Percentiles rank a stretch among this genome's conserved stretches.
phyloP scores from a whole-genome alignment of 2,329 filamentous ascomycete species.

The Colletotrichum chrysophilum region DNA sequence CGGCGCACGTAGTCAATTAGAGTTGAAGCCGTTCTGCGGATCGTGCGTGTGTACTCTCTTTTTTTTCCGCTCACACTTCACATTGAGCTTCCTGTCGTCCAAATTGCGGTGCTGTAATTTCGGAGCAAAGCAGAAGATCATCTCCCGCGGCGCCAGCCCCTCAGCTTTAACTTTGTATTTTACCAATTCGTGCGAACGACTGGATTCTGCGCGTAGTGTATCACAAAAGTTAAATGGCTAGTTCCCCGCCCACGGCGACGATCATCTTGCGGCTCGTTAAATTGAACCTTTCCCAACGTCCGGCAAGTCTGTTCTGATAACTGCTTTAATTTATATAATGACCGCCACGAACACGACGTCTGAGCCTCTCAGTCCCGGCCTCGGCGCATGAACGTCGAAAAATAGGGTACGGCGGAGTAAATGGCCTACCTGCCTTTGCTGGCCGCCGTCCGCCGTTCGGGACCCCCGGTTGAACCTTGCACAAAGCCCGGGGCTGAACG shows the following conservation, averaged over 20 bases:
- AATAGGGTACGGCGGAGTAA: slow-evolving; percentile 6
- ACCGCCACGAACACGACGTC: background rate
- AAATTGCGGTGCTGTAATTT: background rate
- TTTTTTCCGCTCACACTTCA: background rate
- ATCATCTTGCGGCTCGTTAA: background rate
- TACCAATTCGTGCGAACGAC: background rate
- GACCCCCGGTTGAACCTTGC: background rate
- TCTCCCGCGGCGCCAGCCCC: background rate
- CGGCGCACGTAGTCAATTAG: background rate
- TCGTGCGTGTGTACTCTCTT: background rate
- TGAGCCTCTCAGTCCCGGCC: background rate
- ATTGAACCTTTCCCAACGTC: background rate
- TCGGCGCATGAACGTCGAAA: slow-evolving; percentile 10
- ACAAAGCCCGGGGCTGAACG: background rate
- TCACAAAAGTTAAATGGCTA: background rate
- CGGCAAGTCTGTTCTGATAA: background rate
- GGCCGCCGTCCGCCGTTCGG: background rate
- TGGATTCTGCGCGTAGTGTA: background rate
- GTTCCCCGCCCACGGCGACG: background rate
- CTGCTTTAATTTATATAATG: background rate
- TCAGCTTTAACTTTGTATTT: background rate
- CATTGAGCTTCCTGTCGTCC: background rate
- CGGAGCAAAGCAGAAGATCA: background rate
- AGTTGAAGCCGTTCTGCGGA: slow-evolving; percentile 13
- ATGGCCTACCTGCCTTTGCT: background rate